Evolutionary conservation across 2,329 filamentous ascomycete species (phyloP).

Genomic region (Botrytis sinoallii): DNA sequence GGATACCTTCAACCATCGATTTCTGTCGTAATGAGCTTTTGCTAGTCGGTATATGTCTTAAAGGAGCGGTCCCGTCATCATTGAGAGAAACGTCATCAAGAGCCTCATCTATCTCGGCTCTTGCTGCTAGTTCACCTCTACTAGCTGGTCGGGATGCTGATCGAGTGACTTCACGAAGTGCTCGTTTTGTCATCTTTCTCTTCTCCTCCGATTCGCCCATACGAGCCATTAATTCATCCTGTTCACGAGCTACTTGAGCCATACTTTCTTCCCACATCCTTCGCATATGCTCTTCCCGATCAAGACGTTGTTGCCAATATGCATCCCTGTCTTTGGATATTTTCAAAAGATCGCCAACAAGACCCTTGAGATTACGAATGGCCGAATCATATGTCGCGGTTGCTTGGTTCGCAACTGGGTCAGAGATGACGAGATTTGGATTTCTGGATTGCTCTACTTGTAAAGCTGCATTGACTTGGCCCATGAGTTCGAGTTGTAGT

Average conservation of each 20-base stretch:
- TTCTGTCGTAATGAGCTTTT: conserved; percentile 54
- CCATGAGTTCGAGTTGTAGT: conserved; percentile 85
- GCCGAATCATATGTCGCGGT: conserved; percentile 84
- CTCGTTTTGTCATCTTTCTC: conserved; percentile 82
- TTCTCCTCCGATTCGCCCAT: conserved; percentile 90
- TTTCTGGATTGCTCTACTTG: conserved; percentile 67
- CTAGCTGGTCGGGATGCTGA: conserved; percentile 47
- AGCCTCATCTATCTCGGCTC: conserved; percentile 37
- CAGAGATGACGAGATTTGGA: conserved; percentile 69
- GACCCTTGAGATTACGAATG: conserved; percentile 78
- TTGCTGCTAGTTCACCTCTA: conserved; percentile 25
- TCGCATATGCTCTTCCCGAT: conserved; percentile 85
- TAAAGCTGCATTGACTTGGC: conserved; percentile 79
- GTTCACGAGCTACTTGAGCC: conserved; percentile 92
- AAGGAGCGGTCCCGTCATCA: conserved; percentile 35
- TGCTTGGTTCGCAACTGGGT: conserved; percentile 73
- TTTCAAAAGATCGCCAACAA: conserved; percentile 82
- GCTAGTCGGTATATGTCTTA: conserved; percentile 43
- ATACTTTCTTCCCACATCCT: conserved; percentile 99
- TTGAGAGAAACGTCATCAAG: conserved; percentile 41
- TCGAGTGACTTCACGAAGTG: conserved; percentile 80
- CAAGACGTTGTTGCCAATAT: conserved; percentile 94
- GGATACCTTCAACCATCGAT: conserved; percentile 61
- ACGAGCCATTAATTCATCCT: conserved; percentile 83
- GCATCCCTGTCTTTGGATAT: conserved; percentile 93